A percentile compares a stretch with the other conserved stretches of the same genome.
These are phyloP conservation scores for Aspergillus alliaceus DNA, from an alignment of 2,329 filamentous ascomycete species.

Conservation along the genomic window DNA sequence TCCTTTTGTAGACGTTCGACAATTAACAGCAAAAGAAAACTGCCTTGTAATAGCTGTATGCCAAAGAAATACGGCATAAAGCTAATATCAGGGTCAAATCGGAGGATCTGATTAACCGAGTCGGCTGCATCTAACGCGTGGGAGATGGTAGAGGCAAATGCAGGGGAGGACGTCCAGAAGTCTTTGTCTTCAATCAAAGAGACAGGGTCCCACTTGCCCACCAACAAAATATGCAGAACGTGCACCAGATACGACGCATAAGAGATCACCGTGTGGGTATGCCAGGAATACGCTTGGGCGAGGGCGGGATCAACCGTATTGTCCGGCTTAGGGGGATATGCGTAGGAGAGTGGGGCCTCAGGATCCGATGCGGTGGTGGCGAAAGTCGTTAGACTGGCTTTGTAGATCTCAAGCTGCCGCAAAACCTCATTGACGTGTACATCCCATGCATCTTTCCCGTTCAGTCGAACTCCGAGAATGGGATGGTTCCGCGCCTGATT, in stretches of 20 bases:
- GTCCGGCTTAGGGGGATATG: constrained; percentile 61
- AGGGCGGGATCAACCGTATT: constrained; percentile 42
- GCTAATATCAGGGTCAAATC: constrained; percentile 85
- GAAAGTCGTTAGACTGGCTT: constrained; percentile 64
- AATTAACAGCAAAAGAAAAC: constrained; percentile 81
- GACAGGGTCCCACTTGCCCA: constrained; percentile 95
- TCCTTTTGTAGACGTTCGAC: constrained; percentile 86
- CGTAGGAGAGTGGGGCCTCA: constrained; percentile 40
- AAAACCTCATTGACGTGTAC: constrained; percentile 76
- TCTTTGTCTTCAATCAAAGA: constrained; percentile 91
- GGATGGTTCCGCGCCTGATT: constrained; percentile 88
- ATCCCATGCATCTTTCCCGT: constrained; percentile 75
- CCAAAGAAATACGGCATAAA: constrained; percentile 98
- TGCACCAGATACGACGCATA: constrained; percentile 93
- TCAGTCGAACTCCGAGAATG: constrained; percentile 73
- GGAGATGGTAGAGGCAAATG: constrained; percentile 81
- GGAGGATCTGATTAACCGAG: constrained; percentile 81
- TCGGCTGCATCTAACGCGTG: constrained; percentile 88
- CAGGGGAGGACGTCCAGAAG: constrained; percentile 87
- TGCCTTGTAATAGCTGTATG: constrained; percentile 87
- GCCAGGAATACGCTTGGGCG: constrained; percentile 45
- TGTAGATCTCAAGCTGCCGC: constrained; percentile 77
- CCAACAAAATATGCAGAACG: constrained; percentile 83
- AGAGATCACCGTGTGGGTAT: constrained; percentile 81
- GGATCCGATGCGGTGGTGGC: constrained; percentile 27